Evolutionary conservation across 2,329 filamentous ascomycete genomes (phyloP), one percentile per base, ranked within the genome.

Genomic region (Penicillium sp.): DNA sequence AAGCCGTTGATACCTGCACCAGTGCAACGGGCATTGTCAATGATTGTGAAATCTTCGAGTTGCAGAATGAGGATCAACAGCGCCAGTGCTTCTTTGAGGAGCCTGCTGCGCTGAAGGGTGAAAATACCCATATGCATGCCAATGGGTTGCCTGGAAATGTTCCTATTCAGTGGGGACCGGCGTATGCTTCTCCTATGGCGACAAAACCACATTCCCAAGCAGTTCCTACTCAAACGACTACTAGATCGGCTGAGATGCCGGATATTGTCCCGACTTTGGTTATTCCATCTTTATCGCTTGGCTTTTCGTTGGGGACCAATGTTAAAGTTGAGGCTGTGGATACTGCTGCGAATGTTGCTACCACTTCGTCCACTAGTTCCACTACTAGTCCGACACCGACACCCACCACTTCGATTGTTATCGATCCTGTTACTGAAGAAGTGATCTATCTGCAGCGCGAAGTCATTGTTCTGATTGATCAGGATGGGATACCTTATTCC

Each of bases 1-100:
- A 82, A 6, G 91, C 91, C n/a, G 80, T 93, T 60, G 74, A 92
- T 47, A 83, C 80, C 8, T 96, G 93, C 83, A 93, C 88, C 51
- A 89, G 86, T 74, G 69, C 68, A 0, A 87, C 85, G 10, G 93
- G 93, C 33, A 68, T 79, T 43, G 85, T 96, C 46, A 68, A 81
- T 44, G 91, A 93, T 73, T 97, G 93, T 77, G 77, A 84, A 0
- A 65, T 95, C 29, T 96, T 97, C 76, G 78, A 81, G 52, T 79
- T 96, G 54, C 86, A 93, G 71, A 75, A 75, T 52, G 80, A 86
- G 26, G 72, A 75, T 0, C 78, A 81, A 11, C 81, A 83, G 68
- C 66, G 71, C 1, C 66, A 83, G 57, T 96, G 92, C 79, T 78
- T 80, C 50, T 83, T 93, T 69, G 70, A 83, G 1, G 60, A 87